Percentiles rank a stretch among this genome's conserved stretches.
phyloP scores from a whole-genome alignment of 169 alveolate species.

The Cryptosporidium sp. region DNA sequence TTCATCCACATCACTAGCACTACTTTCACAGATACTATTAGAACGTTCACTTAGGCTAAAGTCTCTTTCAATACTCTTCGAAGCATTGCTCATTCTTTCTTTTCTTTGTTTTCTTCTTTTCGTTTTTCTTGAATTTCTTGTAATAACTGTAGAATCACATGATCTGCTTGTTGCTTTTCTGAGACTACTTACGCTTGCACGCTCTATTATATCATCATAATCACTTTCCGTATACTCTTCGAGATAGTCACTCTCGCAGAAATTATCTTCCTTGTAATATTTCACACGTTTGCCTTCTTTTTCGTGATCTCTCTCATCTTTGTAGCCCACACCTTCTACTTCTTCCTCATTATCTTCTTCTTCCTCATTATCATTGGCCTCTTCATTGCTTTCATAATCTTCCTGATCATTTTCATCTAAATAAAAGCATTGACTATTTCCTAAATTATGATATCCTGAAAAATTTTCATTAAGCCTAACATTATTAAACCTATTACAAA shows the following conservation, averaged over 20 bases:
- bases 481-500: slow-evolving; percentile 14
- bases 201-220: neutral
- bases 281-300: too few species aligned
- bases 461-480: neutral
- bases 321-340: too few species aligned
- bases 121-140: neutral
- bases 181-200: neutral
- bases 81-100: neutral
- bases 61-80: neutral
- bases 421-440: neutral
- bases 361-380: neutral
- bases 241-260: neutral
- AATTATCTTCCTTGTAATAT: too few species aligned
- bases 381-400: too few species aligned
- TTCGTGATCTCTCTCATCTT: neutral
- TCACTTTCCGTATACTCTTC: neutral
- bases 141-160: neutral
- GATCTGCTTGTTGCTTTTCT: neutral
- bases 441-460: neutral
- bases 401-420: neutral
- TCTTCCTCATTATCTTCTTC: neutral
- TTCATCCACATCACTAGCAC: neutral
- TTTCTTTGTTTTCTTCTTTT: neutral
- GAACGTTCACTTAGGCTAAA: neutral
- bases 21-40: neutral